Base-by-base conservation (phyloP, 2,329 filamentous ascomycete genomes). In the Fusarium sp. region DNA sequence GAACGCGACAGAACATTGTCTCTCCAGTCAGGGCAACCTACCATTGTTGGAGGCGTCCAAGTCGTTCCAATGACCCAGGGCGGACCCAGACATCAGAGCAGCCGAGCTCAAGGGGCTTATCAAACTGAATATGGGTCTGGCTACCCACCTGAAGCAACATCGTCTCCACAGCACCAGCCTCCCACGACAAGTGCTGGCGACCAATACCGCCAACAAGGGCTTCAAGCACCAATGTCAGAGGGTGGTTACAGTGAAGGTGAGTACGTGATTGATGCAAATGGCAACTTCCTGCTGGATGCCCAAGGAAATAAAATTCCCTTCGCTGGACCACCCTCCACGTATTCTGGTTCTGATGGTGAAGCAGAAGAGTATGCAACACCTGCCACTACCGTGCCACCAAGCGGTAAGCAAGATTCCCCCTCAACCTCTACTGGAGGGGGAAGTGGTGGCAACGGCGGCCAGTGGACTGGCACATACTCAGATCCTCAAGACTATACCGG, bases 31-130 rank as follows among this genome's bases (percentile, higher is more conserved):
- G 96, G 96, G 8, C 89, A 94, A 63, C 92, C 95, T 15, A 97
- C 94, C 2, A 85, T 97, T 49, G 92, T 99, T 10, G 94, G 94
- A 49, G 95, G 95, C 41, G 93, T 98, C 13, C 94, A 97, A 76
- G 96, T 99, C 13, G 92, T 98, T 18, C 96, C 96, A 8, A 97
- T 97, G 92, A 90, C 90, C 45, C 90, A 91, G 70, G 90, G 90
- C 11, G 84, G 89, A 13, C 84, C 86, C 4, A 88, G 85, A 60
- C 82, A 85, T 50, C 78, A 80, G 52, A 85, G 81, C 69, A 78
- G 80, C 41, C 80, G 82, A 51, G 80, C 83, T 8, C 67, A 76
- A 20, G 67, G 57, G 20, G 46, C 65, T n/a, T 76, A 78, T 20
- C 72, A 76, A 36, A 18, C 71, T 30, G 78, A 79, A 30, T 76